These are phyloP conservation scores for Candida chilensis DNA, from an alignment of 805 yeast species.

Conservation along the genomic window DNA sequence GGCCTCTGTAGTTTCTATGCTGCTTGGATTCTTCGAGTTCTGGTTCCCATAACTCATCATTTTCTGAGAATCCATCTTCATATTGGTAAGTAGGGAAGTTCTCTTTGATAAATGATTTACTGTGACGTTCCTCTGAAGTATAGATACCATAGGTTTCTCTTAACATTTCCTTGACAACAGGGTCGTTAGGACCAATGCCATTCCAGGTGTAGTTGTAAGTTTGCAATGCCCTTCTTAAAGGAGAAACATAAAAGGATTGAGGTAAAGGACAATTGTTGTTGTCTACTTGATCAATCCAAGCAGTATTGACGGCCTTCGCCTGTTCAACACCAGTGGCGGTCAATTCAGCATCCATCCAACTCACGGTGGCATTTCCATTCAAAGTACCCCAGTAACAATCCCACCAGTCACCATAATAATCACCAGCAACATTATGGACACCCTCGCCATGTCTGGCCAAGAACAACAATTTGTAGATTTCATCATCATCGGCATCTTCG, in stretches of 20 bases:
- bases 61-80: conserved; percentile 26
- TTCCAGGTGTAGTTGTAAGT: conserved; percentile 30
- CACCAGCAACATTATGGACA: conserved; percentile 28
- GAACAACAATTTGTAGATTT: conserved; percentile 23
- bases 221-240: conserved; percentile 28
- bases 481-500: conserved; percentile 9
- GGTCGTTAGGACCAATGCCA: conserved; percentile 11
- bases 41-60: conserved; percentile 22
- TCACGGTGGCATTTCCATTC: conserved; percentile 27
- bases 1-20: conserved; percentile 26
- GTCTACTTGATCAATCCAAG: conserved; percentile 15
- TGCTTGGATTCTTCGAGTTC: conserved; percentile 16
- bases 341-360: conserved; percentile 34
- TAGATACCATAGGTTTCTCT: conserved; percentile 33
- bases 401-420: conserved; percentile 28
- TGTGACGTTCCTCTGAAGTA: conserved; percentile 28
- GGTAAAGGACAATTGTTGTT: conserved; percentile 14
- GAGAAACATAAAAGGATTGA: conserved; percentile 25
- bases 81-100: conserved; percentile 25
- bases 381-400: conserved; percentile 27
- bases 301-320: conserved; percentile 24
- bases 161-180: conserved; percentile 25
- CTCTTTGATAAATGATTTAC: conserved; percentile 15
- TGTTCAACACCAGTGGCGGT: conserved; percentile 27
- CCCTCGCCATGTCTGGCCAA: conserved; percentile 37